phyloP scores from a whole-genome alignment of 768 basidiomycete genomes.

The Podaxis mareebaensis region DNA sequence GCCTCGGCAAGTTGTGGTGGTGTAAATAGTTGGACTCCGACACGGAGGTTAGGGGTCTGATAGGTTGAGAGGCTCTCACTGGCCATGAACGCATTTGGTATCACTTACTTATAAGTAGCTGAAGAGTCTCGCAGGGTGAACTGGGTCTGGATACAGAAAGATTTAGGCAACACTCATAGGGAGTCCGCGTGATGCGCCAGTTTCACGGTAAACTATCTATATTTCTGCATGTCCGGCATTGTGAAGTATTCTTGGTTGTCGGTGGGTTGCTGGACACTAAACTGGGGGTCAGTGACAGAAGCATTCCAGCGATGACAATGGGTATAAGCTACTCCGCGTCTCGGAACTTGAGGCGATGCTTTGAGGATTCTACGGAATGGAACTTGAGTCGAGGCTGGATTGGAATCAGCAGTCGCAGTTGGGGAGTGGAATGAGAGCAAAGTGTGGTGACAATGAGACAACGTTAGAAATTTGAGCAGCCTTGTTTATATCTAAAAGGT shows the following conservation, averaged over 20 bases:
- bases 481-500: too few relatives aligned
- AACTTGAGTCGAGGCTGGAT: not conserved
- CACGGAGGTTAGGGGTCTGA: not conserved
- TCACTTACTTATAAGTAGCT: not conserved
- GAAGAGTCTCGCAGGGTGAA: not conserved
- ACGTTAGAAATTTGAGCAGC: not conserved
- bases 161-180: not conserved
- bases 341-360: not conserved
- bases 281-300: not conserved
- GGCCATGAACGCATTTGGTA: not conserved
- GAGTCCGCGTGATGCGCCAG: not conserved
- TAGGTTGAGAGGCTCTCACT: not conserved
- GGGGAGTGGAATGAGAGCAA: not conserved
- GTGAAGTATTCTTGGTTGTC: too few relatives aligned
- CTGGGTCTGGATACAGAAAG: not conserved
- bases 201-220: not conserved
- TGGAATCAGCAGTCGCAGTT: too few relatives aligned
- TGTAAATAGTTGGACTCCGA: not conserved
- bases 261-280: not conserved
- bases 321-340: not conserved
- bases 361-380: not conserved
- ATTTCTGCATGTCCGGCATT: too few relatives aligned
- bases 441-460: not conserved
- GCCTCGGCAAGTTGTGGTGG: not conserved
- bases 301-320: not conserved